Evolutionary conservation across 108 stramenopile genomes (phyloP), one percentile per base, ranked within the genome.

Genomic region (Cyclotella atomus): DNA sequence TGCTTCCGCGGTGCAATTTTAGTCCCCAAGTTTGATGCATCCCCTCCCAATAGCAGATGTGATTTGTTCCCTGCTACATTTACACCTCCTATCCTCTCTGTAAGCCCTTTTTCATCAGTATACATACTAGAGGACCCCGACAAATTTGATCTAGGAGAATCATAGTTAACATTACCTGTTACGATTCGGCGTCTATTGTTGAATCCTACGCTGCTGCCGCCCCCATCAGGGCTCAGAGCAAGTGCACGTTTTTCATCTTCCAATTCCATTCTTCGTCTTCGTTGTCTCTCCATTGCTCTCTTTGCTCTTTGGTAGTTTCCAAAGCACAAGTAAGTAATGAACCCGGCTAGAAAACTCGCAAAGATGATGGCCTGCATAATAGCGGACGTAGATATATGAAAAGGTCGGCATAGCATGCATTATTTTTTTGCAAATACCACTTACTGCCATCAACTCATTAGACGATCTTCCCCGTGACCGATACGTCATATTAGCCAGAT

Each of bases 261-360:
- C 28, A 80, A 64, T 54, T 81, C 91, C 69, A 88, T 38, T 55
- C 88, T 84, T 25, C 86, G 63, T 34, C 87, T 69, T 59, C 82
- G 59, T 73, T 94, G 93, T 29, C 93, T 74, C 57, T 91, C 90
- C 85, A 84, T 84, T 32, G 93, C 93, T 73, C 84, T 68, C 59
- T 91, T 91, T 23, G 93, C 93, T 68, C 93, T 68, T 74, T 87
- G 91, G 61, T 91, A 94, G 67, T 94, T 94, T 28, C 93, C 90
- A 47, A 94, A 69, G 59, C 93, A 94, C 21, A 94, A 67, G 21
- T 91, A 90, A n/a, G 82, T 75, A 21, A 94, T 81, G 69, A 94
- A 94, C 21, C 93, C 93, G 16, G 82, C 66, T 44, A 91, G 47
- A 65, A 94, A 91, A 9, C 85, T 84, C 23, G 89, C 83, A 35